Evolutionary conservation across 2,329 filamentous ascomycete species (phyloP).

Genomic region (Cordyceps pruinosa): DNA sequence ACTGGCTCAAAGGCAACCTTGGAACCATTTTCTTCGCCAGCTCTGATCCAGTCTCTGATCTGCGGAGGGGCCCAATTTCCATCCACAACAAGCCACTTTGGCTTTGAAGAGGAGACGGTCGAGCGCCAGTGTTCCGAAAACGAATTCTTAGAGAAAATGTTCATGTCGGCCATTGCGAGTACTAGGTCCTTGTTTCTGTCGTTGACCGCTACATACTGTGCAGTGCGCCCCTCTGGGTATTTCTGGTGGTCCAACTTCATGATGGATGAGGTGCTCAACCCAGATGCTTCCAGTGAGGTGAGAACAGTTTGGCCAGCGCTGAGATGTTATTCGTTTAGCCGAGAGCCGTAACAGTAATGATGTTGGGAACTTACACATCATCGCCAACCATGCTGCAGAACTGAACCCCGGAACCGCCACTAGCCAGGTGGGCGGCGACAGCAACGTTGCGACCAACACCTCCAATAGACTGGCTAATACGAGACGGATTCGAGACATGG

Average conservation of each 20-base stretch:
- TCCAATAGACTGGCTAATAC: constrained; percentile 75
- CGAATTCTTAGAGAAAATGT: constrained; percentile 59
- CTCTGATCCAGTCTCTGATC: constrained; percentile 60
- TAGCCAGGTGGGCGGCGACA: constrained; percentile 65
- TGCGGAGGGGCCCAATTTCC: constrained; percentile 71
- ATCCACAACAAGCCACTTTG: constrained; percentile 78
- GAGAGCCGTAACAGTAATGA: not conserved
- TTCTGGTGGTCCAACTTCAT: constrained; percentile 44
- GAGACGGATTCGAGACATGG: constrained; percentile 80
- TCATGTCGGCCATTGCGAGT: constrained; percentile 96
- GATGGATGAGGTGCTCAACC: constrained; percentile 59
- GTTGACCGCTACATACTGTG: constrained; percentile 89
- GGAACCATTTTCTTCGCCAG: constrained; percentile 48
- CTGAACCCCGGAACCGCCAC: constrained; percentile 54
- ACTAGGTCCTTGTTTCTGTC: constrained; percentile 74
- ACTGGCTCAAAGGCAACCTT: constrained; percentile 83
- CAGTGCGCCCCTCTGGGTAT: constrained; percentile 57
- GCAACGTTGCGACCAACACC: constrained; percentile 93
- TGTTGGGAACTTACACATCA: constrained; percentile 50
- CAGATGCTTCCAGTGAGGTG: constrained; percentile 54
- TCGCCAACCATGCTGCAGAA: constrained; percentile 78
- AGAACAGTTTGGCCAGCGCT: constrained; percentile 69
- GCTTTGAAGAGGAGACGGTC: constrained; percentile 47
- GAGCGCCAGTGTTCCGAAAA: constrained; percentile 54
- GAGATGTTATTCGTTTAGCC: constrained; percentile 2